Evolutionary conservation across 2,329 filamentous ascomycete species (phyloP).

Genomic region (Alternaria viburni): DNA sequence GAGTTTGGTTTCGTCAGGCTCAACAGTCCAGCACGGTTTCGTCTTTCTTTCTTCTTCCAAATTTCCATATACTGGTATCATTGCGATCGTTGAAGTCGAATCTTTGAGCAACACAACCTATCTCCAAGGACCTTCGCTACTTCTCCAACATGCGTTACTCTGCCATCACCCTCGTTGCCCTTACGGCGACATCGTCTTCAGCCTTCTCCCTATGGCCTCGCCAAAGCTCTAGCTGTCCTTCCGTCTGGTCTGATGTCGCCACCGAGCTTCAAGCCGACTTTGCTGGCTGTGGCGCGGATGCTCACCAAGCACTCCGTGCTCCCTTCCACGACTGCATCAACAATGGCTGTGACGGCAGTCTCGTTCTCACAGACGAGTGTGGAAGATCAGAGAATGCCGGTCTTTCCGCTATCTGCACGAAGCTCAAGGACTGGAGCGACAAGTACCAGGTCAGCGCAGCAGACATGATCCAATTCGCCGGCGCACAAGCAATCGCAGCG

Average conservation of each 20-base stretch:
- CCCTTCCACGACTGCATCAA: slow-evolving; percentile 40
- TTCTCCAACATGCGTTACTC: not conserved
- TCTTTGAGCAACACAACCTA: not conserved
- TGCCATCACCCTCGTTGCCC: not conserved
- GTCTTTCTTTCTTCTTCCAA: not conserved
- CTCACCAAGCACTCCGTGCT: slow-evolving; percentile 30
- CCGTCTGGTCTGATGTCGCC: slow-evolving; percentile 26
- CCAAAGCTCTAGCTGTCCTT: slow-evolving; percentile 19
- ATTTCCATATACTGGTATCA: not conserved
- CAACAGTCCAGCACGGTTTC: not conserved
- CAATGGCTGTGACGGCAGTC: slow-evolving; percentile 34
- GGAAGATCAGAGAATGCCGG: slow-evolving; percentile 50
- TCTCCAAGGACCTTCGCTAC: not conserved
- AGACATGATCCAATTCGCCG: slow-evolving; percentile 39
- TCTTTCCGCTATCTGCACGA: slow-evolving; percentile 50
- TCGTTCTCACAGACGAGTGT: slow-evolving; percentile 35
- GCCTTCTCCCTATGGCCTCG: slow-evolving; percentile 11
- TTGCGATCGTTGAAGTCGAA: not conserved
- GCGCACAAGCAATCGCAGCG: slow-evolving; percentile 25
- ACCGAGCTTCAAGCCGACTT: slow-evolving; percentile 24
- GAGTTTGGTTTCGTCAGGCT: not conserved
- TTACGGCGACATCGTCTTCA: not conserved
- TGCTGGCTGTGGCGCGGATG: slow-evolving; percentile 24
- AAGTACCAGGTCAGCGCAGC: slow-evolving; percentile 45
- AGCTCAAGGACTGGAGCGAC: slow-evolving; percentile 46